Percentiles rank a stretch among this genome's conserved stretches.
phyloP scores from a whole-genome alignment of 2,329 filamentous ascomycete genomes.

The Aspergillus ustus region DNA sequence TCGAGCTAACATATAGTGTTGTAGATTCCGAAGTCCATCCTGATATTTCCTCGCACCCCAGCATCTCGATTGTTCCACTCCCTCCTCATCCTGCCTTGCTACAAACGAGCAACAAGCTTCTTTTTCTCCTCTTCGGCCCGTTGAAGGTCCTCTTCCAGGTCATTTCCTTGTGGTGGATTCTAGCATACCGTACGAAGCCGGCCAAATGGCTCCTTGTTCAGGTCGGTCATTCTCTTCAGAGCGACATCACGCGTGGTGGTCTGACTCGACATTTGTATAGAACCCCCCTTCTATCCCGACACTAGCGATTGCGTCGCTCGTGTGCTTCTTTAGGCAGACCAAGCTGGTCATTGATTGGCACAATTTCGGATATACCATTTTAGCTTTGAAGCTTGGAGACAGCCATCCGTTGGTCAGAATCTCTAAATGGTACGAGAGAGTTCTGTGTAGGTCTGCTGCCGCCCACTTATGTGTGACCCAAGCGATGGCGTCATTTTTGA shows the following conservation, averaged over 20 bases:
- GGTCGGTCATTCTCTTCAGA: slow-evolving; percentile 45
- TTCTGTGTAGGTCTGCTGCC: slow-evolving; percentile 69
- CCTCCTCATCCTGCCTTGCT: slow-evolving; percentile 69
- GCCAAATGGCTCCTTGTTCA: slow-evolving; percentile 85
- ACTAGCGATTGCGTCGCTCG: slow-evolving; percentile 72
- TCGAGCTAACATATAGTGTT: slow-evolving; percentile 9
- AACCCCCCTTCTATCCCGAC: slow-evolving; percentile 96
- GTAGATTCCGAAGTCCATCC: slow-evolving; percentile 80
- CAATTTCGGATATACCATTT: slow-evolving; percentile 96
- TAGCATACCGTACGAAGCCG: slow-evolving; percentile 76
- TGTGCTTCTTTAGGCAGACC: slow-evolving; percentile 78
- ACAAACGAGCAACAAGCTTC: slow-evolving; percentile 68
- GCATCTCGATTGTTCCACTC: slow-evolving; percentile 74
- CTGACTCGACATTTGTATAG: slow-evolving; percentile 47
- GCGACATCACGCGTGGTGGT: not conserved
- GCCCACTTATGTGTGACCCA: slow-evolving; percentile 86
- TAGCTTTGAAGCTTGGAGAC: slow-evolving; percentile 68
- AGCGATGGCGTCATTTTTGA: slow-evolving; percentile 80
- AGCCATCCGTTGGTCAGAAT: slow-evolving; percentile 76
- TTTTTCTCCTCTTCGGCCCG: slow-evolving; percentile 79
- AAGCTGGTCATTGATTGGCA: slow-evolving; percentile 95
- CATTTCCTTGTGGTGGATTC: slow-evolving; percentile 68
- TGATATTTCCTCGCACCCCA: slow-evolving; percentile 69
- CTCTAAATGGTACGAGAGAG: slow-evolving; percentile 76
- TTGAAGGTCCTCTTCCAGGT: slow-evolving; percentile 87